These are phyloP conservation scores for Neurospora terricola DNA, from an alignment of 495 filamentous ascomycete genomes.

Conservation along the genomic window DNA sequence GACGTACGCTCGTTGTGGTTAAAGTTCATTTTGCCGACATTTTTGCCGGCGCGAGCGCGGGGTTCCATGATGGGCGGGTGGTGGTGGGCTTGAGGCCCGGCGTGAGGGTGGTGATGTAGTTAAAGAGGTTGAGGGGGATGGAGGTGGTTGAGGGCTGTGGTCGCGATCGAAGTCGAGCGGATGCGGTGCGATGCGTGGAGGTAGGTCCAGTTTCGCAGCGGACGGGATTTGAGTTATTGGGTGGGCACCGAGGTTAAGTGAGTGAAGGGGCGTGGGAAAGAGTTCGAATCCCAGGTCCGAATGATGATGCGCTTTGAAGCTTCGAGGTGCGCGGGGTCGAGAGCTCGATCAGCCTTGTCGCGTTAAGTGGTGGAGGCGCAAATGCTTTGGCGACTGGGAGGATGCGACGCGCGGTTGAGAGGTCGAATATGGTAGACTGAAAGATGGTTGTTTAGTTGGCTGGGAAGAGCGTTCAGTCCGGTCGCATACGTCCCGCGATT, in stretches of 20 bases:
- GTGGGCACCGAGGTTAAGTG: neutral
- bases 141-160: neutral
- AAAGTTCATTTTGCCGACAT: conserved; percentile 87
- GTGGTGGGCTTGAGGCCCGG: neutral
- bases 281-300: too few relatives aligned
- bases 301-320: neutral
- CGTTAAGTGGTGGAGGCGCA: neutral
- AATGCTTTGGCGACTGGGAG: neutral
- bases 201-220: neutral
- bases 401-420: neutral
- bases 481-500: neutral
- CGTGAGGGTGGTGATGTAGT: neutral
- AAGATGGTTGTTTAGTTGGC: neutral
- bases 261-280: too few relatives aligned
- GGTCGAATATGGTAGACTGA: neutral
- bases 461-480: neutral
- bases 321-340: neutral
- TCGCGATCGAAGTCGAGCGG: neutral
- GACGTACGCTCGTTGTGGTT: conserved; percentile 62
- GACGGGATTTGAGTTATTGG: neutral
- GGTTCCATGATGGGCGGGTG: conserved; percentile 48
- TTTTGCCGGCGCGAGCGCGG: conserved; percentile 64
- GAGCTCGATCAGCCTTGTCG: neutral
- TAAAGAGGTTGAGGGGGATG: neutral
- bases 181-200: neutral